Conservation (phyloP, 371 early-diverging fungal species). For the Nematocida sp. region DNA sequence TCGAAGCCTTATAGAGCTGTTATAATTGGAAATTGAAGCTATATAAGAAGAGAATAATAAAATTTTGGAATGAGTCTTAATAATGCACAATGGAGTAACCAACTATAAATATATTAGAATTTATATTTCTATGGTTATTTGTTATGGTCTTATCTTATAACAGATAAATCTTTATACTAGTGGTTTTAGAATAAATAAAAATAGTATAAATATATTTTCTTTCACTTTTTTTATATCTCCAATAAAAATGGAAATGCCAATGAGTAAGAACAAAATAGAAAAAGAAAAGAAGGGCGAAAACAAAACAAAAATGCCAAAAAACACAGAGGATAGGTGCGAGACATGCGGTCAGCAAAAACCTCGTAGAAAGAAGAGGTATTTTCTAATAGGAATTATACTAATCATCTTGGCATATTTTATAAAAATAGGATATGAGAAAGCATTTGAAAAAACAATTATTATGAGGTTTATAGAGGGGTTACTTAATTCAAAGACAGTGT, state of each 20-base stretch:
- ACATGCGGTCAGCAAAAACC: constrained; percentile 22
- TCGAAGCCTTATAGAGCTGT: no score
- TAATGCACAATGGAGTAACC: no score
- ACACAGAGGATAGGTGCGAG: not conserved
- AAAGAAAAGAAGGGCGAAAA: not conserved
- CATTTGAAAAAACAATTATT: constrained; percentile 21
- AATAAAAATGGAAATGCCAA: not conserved
- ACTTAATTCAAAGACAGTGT: constrained; percentile 16
- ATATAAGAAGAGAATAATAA: no score
- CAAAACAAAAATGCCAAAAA: not conserved
- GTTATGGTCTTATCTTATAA: no score
- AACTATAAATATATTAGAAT: no score
- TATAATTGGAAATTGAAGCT: no score
- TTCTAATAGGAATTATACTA: constrained; percentile 9
- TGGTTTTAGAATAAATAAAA: no score
- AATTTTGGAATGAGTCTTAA: no score
- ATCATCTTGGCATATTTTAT: not conserved
- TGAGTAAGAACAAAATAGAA: not conserved
- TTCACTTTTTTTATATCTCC: no score
- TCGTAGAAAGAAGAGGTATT: constrained; percentile 44
- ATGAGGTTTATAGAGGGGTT: constrained; percentile 19
- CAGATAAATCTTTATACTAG: no score
- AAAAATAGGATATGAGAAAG: constrained; percentile 41
- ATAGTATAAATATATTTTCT: no score
- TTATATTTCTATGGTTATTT: no score